These are phyloP conservation scores for Pseudocercospora fijiensis DNA, from an alignment of 2,329 filamentous ascomycete species.

Conservation along the genomic window DNA sequence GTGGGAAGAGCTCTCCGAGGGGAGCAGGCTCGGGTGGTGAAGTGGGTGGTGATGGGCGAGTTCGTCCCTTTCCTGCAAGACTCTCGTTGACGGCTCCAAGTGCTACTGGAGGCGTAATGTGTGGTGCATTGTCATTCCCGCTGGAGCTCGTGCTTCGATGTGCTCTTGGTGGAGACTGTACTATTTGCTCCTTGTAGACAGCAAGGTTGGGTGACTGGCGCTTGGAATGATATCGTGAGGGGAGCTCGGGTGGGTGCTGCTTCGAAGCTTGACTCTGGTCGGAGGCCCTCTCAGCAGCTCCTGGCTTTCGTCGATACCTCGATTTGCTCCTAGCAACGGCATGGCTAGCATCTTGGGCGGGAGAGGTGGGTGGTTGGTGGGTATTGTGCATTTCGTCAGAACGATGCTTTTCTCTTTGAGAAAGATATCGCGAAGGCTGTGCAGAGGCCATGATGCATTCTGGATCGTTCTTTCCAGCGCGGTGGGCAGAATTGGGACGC, in stretches of 20 bases:
- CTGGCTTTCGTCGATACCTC: slow-evolving; percentile 34
- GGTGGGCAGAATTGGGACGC: not conserved
- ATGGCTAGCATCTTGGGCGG: slow-evolving; percentile 26
- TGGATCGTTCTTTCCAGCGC: slow-evolving; percentile 5
- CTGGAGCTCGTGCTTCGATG: slow-evolving; percentile 17
- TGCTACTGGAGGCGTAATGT: slow-evolving; percentile 14
- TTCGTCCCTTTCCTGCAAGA: not conserved
- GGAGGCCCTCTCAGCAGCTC: slow-evolving; percentile 13
- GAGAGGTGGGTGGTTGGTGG: slow-evolving; percentile 17
- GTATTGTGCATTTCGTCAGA: slow-evolving; percentile 10
- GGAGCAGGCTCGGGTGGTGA: slow-evolving; percentile 18
- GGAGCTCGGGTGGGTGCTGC: slow-evolving; percentile 18
- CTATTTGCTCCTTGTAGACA: slow-evolving; percentile 21
- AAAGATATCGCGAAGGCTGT: slow-evolving; percentile 25
- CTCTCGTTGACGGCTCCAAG: slow-evolving; percentile 16
- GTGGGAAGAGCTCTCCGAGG: slow-evolving; percentile 36
- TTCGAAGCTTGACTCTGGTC: slow-evolving; percentile 16
- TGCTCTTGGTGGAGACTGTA: slow-evolving; percentile 16
- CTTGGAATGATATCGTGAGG: slow-evolving; percentile 27
- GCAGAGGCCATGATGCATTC: slow-evolving; percentile 25
- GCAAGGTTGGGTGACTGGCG: slow-evolving; percentile 22
- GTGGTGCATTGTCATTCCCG: slow-evolving; percentile 7
- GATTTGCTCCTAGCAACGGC: slow-evolving; percentile 33
- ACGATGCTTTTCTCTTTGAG: slow-evolving; percentile 24
- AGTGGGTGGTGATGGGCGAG: not conserved